phyloP scores from a whole-genome alignment of 345 rosid species.

The Syzygium oleosum region DNA sequence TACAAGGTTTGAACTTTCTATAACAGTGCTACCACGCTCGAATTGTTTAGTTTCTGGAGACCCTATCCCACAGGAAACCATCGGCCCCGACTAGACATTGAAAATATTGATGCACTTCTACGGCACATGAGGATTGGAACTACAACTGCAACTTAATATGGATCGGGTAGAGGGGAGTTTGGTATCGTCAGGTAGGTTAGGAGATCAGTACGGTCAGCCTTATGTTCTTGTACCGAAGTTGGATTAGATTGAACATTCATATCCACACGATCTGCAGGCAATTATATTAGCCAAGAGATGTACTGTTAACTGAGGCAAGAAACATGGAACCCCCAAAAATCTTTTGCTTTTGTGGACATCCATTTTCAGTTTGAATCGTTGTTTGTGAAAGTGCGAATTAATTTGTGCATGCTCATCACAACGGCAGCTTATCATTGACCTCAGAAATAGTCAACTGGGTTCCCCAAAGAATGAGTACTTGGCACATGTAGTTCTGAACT shows the following conservation, averaged over 20 bases:
- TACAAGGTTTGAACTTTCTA: no score
- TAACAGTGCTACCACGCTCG: no score
- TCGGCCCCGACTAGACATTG: background rate
- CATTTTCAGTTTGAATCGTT: background rate
- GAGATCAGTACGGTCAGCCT: background rate
- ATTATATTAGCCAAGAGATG: background rate
- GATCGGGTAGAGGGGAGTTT: background rate
- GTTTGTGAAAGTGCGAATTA: background rate
- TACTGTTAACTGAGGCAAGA: background rate
- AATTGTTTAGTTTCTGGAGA: background rate
- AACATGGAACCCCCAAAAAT: background rate
- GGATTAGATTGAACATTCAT: background rate
- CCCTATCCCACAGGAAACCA: constrained; percentile 4
- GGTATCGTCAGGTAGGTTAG: background rate
- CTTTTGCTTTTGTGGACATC: background rate
- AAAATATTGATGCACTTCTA: background rate
- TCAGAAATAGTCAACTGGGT: background rate
- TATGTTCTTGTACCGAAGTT: background rate
- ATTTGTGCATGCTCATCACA: background rate
- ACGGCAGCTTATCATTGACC: background rate
- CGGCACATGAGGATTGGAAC: background rate
- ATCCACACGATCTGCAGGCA: background rate
- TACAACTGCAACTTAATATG: background rate
- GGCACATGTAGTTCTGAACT: background rate
- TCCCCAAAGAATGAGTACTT: background rate